Conservation (phyloP, 1,284 basidiomycete genomes). For the Papiliotrema fonsecae region DNA sequence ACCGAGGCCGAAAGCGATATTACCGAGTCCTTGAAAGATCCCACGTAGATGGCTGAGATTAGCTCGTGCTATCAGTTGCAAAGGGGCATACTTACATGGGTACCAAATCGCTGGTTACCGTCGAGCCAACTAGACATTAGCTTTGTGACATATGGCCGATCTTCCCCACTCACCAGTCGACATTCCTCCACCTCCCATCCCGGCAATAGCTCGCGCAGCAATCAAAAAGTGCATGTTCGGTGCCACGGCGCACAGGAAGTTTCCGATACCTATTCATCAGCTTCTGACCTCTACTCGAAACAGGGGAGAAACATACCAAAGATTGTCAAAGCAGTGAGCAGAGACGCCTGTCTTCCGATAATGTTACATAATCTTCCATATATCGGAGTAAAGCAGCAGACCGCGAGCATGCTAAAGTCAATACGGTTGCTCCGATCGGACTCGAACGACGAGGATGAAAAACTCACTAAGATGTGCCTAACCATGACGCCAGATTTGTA, state of each 20-base stretch:
- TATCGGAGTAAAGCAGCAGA: conserved; percentile 82
- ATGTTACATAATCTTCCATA: conserved; percentile 85
- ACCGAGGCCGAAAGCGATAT: conserved; percentile 56
- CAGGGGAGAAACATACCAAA: conserved; percentile 58
- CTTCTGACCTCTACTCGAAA: conserved; percentile 4
- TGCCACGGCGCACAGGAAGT: conserved; percentile 73
- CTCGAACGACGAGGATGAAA: neutral
- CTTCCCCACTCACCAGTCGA: conserved; percentile 18
- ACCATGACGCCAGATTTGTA: conserved; percentile 65
- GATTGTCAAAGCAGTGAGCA: conserved; percentile 65
- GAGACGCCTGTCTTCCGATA: conserved; percentile 70
- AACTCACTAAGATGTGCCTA: conserved; percentile 63
- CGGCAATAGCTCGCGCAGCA: conserved; percentile 71
- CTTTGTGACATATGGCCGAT: neutral
- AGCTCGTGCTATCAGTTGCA: neutral
- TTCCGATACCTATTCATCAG: conserved; percentile 62
- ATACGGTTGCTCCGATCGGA: neutral
- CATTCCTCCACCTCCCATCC: conserved; percentile 81
- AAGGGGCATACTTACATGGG: conserved; percentile 60
- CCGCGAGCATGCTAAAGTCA: conserved; percentile 59
- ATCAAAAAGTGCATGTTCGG: conserved; percentile 79
- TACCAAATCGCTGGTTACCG: conserved; percentile 50
- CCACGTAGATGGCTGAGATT: conserved; percentile 70
- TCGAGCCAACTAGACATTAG: conserved; percentile 24
- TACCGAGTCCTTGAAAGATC: conserved; percentile 81